Evolutionary conservation across 768 basidiomycete genomes (phyloP), one percentile per base, ranked within the genome.

Genomic region (Butyriboletus loyo): DNA sequence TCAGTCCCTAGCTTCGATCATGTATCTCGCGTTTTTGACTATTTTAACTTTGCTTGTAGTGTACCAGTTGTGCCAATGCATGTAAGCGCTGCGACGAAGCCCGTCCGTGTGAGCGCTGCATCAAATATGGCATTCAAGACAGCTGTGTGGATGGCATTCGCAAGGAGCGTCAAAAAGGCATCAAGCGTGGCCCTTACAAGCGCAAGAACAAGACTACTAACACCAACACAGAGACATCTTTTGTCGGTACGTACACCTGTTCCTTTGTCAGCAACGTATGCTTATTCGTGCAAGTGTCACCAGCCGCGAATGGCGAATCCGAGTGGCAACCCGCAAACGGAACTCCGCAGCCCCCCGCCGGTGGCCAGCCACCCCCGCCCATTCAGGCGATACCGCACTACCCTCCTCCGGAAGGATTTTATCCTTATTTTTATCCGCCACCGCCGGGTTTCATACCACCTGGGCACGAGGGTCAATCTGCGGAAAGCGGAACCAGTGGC

Each of bases 141-240:
- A 67, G 74, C n/a, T 86, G 84, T 57, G 57, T 76, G 3, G 84
- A 86, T 57, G 83, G 84, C 2, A 71, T 77, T 17, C 72, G 85
- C 55, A 86, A 86, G 63, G 84, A 85, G 65, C 75, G 85, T 51
- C 83, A 84, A 61, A 81, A 79, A 44, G 80, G 80, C 25, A 72
- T 81, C 54, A 82, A 82, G 61, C 77, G 80, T 19, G 80, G 80
- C 3, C 81, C 80, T 2, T 82, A 82, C 64, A 82, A 81, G 56
- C 77, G 79, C 53, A 81, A 80, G 70, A 70, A 62, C 52, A 76
- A 77, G 60, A 38, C 51, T 13, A 8, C 52, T 19, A 51, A 49
- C 40, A 32, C 50, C n/a, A 68, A 65, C 30, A 24, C 63, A 25
- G 60, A 66, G 11, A 14, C 54, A 3, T 52, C 72, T 48, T 67